Base-by-base conservation (phyloP, 805 yeast species). In the Komagataella mondaviorum region DNA sequence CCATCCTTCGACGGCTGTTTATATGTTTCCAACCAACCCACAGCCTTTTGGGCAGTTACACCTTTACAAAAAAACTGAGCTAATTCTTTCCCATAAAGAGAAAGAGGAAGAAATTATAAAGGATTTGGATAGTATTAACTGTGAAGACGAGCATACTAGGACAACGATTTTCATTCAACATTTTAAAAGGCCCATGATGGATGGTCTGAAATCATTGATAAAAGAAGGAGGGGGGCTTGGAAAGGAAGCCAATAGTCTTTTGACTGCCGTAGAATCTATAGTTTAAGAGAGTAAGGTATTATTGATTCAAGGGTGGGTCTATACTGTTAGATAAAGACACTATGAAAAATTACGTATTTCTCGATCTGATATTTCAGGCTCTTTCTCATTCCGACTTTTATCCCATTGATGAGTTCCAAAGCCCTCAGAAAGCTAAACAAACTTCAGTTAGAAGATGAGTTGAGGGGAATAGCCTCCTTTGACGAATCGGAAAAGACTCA, bases 141-240 rank as follows among this genome's bases (percentile, higher is more conserved):
- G 86, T 17, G 90, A 85, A 56, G 91, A 85, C 62, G 62, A 69
- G 39, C 67, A 68, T 3, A 78, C 83, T 1, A 69, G 93, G 58
- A 61, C 76, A 30, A 71, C 71, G 49, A 67, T 81, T 0, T 64
- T 85, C 52, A 60, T 66, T 46, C 85, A 80, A 51, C 71, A 77
- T 23, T 84, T 81, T 58, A 59, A 66, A 47, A 63, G 64, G 1
- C 77, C 77, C 8, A 68, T 86, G 49, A 51, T 59, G 18, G 71
- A 68, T 48, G 83, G 86, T 44, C 68, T 83, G 20, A 68, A 65
- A 1, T 69, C 69, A 45, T 58, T 78, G 36, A 63, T 79, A 7
- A 79, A 78, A 57, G 93, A 85, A 56, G 95, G 88, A 10, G 90
- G 90, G 1, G 87, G 81, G 48, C 67, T 75, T 17, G 89, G 89